These are phyloP conservation scores for Echites panduratus DNA, from an alignment of 257 asterid genomes.

Conservation along the genomic window DNA sequence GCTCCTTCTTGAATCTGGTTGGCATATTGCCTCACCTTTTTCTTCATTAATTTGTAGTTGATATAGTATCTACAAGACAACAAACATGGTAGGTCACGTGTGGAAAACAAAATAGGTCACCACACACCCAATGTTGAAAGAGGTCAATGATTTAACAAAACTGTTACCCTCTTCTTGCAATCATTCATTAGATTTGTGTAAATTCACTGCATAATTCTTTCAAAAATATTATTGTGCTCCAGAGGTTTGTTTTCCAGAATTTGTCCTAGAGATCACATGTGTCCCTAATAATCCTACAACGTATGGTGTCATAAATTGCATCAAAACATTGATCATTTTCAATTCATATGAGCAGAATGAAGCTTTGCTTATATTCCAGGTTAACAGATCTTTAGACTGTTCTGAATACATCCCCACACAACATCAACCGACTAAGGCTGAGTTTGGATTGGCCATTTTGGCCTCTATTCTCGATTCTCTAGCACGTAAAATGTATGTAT, in stretches of 20 bases:
- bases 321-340: neutral
- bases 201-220: neutral
- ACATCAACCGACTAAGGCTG: neutral
- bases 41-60: conserved; percentile 97
- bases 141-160: neutral
- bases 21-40: conserved; percentile 69
- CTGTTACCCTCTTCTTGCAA: neutral
- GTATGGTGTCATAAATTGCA: neutral
- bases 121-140: neutral
- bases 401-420: neutral
- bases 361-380: neutral
- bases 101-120: neutral
- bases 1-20: conserved; percentile 66
- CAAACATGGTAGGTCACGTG: conserved; percentile 14
- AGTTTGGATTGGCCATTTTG: too few relatives aligned
- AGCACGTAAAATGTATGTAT: too few relatives aligned
- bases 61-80: conserved; percentile 65
- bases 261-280: neutral
- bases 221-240: neutral
- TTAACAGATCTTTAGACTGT: neutral
- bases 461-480: too few relatives aligned
- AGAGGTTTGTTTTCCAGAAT: neutral
- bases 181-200: neutral
- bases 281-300: neutral
- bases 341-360: neutral